Base-by-base conservation (phyloP, 257 asterid species). In the Sherardia arvensis region DNA sequence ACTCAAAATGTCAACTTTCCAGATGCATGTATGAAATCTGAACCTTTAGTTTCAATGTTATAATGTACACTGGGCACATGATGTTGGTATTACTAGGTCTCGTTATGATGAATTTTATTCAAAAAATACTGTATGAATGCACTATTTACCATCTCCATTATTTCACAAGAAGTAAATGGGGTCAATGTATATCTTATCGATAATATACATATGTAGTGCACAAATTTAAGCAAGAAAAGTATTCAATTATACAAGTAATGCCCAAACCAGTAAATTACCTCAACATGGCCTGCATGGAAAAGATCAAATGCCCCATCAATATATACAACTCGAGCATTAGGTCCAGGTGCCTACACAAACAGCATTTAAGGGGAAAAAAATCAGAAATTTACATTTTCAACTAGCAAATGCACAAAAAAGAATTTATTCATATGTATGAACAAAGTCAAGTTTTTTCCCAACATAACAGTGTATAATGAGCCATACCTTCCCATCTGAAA, bases 261-360 rank as follows among this genome's bases (percentile, higher is more conserved):
- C 47, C 29, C 25, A 32, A 12, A 30, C 8, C 28, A 17, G 45
- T 3, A 12, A 64, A 28, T 18, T 79, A 91, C 98, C 98, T 87
- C 95, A 57, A 92, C 95, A 12, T 92, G 98, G 55, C 98, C 97
- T 59, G 98, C 98, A 74, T 92, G 98, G 62, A 88, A 92, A 69
- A 88, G 90, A 80, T 92, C 98, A 79, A 92, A 92, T 23, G 93
- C 98, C 36, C 98, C 97, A 73, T 92, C 98, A 66, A 92, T 92
- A 79, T 92, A 92, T 30, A 92, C 95, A 57, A 92, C 95, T 57
- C 88, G 91, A 40, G 94, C 83, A 76, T 87, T 88, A 26, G 95
- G 95, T 64, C 87, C 97, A 62, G 97, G 97, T 47, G 79, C 97
- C 98, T 92, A 81, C 70, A 59, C 59, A 62, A 67, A 70, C 43